Conservation (phyloP, 2,329 filamentous ascomycete species). For the Penicillium digitatum region DNA sequence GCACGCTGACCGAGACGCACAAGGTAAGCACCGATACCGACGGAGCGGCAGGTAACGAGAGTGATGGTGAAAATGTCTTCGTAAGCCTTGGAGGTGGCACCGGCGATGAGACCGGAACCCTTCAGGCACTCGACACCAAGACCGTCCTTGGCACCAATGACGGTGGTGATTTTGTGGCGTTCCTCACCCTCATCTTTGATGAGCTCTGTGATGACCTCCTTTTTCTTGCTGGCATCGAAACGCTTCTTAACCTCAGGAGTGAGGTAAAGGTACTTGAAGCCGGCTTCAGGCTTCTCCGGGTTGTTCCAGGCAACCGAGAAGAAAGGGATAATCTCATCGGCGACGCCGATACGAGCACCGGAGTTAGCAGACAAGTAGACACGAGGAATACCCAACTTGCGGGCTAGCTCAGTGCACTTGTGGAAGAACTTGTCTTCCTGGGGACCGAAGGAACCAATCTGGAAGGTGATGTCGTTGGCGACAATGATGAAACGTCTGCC, state of each 20-base stretch:
- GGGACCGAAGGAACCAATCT: slow-evolving; percentile 96
- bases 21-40: slow-evolving; percentile 98
- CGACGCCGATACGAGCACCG: slow-evolving; percentile 92
- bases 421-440: slow-evolving; percentile 97
- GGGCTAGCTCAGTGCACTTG: slow-evolving; percentile 95
- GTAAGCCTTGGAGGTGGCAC: slow-evolving; percentile 93
- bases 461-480: slow-evolving; percentile 98
- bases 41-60: slow-evolving; percentile 93
- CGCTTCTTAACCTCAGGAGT: slow-evolving; percentile 79
- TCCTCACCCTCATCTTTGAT: slow-evolving; percentile 82
- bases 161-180: slow-evolving; percentile 87
- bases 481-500: slow-evolving; percentile 93
- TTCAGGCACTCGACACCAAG: slow-evolving; percentile 96
- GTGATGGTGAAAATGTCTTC: slow-evolving; percentile 99
- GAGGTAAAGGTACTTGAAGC: slow-evolving; percentile 97
- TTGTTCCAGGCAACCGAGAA: slow-evolving; percentile 98
- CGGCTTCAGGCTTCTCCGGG: slow-evolving; percentile 69
- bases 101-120: slow-evolving; percentile 95
- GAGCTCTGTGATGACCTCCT: slow-evolving; percentile 82
- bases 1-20: slow-evolving; percentile 97
- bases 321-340: slow-evolving; percentile 92
- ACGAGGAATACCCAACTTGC: slow-evolving; percentile 89
- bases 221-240: slow-evolving; percentile 72
- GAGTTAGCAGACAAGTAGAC: slow-evolving; percentile 99
- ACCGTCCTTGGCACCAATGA: slow-evolving; percentile 90